Evolutionary conservation across 1,284 basidiomycete genomes (phyloP).

Genomic region (Fomes fomentarius): DNA sequence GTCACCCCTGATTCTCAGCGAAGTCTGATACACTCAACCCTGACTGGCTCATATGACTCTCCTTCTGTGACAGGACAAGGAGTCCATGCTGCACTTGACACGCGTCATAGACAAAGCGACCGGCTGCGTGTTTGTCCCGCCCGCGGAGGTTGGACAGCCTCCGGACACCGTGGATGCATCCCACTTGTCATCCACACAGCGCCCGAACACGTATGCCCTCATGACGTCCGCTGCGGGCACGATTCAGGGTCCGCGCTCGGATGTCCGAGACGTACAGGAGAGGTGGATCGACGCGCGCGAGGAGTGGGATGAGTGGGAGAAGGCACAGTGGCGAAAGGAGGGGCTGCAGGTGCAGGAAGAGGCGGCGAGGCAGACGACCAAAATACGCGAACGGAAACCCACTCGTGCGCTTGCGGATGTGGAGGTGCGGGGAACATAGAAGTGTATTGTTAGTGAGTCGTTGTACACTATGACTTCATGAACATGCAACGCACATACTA

Average conservation of each 20-base stretch:
- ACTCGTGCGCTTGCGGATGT: not conserved
- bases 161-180: slow-evolving; percentile 51
- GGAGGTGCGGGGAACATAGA: not conserved
- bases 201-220: slow-evolving; percentile 68
- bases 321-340: slow-evolving; percentile 68
- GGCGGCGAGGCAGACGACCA: slow-evolving; percentile 32
- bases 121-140: slow-evolving; percentile 85
- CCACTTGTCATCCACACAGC: slow-evolving; percentile 46
- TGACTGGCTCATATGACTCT: not conserved
- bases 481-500: no score
- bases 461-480: no score
- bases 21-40: no score
- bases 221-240: slow-evolving; percentile 68
- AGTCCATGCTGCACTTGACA: slow-evolving; percentile 88
- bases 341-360: slow-evolving; percentile 45
- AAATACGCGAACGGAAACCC: slow-evolving; percentile 33
- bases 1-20: slow-evolving; percentile 25
- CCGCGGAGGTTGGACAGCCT: slow-evolving; percentile 50
- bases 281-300: slow-evolving; percentile 84
- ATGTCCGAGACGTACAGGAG: slow-evolving; percentile 85
- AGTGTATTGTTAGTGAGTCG: no score
- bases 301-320: slow-evolving; percentile 80
- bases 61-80: slow-evolving; percentile 69
- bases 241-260: slow-evolving; percentile 55
- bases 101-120: slow-evolving; percentile 86